Base-by-base conservation (phyloP, 352 stramenopile genomes). In the Globisporangium radiosum region DNA sequence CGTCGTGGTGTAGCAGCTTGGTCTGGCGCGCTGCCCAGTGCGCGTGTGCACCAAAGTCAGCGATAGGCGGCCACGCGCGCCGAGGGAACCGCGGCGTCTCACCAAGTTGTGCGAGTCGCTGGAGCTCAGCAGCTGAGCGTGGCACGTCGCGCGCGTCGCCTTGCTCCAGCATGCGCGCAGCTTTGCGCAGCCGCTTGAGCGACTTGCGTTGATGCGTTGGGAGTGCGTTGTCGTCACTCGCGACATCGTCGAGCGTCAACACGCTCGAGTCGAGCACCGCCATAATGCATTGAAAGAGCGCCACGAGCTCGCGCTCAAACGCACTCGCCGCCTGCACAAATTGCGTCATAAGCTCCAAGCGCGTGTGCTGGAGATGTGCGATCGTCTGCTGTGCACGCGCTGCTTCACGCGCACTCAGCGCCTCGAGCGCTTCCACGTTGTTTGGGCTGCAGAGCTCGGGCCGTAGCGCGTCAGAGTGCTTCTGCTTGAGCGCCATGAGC, bases 401-500 rank as follows among this genome's bases (percentile, higher is more conserved):
- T 25, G 57, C 60, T 62, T 96, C 88, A 25, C 73, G 81, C 4
- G 66, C 61, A 56, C 80, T 81, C 11, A 96, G 61, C 11, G 66
- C 68, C 38, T 67, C 58, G 38, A 96, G 65, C 44, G 82, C 66
- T 0, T 65, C 45, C 1, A 47, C 59, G 40, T 85, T 81, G 69
- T 96, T 94, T 10, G 76, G 75, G 11, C 78, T 91, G 57, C 82
- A 88, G 36, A 96, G 66, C 36, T 89, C 71, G 0, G 88, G 88
- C 17, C 84, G 72, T 14, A 96, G 59, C 42, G 82, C 69, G 36
- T 75, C 33, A 3, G 63, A 75, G 59, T 95, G 72, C 7, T 66
- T 59, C 7, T 70, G 65, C 53, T 88, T 89, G 19, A 71, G 57
- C 3, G 73, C 53, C 47, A 81, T 73, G 70, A 73, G 88, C 38